Evolutionary conservation across 345 rosid genomes (phyloP).

Genomic region (Schrenkiella parvula): DNA sequence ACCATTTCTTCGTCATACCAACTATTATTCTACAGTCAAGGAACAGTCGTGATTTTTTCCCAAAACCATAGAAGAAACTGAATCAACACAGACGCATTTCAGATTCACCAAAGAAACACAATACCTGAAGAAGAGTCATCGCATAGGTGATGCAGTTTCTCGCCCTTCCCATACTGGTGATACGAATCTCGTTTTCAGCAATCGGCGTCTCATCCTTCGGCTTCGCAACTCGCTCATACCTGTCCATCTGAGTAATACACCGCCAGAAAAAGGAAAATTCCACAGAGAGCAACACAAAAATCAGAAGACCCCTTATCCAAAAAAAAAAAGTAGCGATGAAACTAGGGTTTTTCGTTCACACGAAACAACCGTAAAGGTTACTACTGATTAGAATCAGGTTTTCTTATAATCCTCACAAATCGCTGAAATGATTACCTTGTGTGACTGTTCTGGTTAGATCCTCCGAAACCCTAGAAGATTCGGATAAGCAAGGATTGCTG

Average conservation of each 20-base stretch:
- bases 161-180: conserved; percentile 83
- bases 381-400: neutral
- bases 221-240: conserved; percentile 76
- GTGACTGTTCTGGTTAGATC: conserved; percentile 16
- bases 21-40: neutral
- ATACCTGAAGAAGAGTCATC: conserved; percentile 76
- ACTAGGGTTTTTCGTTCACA: neutral
- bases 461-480: conserved; percentile 24
- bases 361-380: neutral
- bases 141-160: conserved; percentile 85
- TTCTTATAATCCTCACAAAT: neutral
- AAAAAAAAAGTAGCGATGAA: neutral
- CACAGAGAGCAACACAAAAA: neutral
- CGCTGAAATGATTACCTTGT: conserved; percentile 21
- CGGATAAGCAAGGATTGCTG: conserved; percentile 5
- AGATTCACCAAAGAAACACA: neutral
- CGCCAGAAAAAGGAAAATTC: neutral
- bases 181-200: conserved; percentile 87
- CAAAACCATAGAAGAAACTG: conserved; percentile 1
- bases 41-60: no score
- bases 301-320: neutral
- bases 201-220: conserved; percentile 67
- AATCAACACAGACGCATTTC: neutral
- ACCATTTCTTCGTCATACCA: conserved; percentile 11
- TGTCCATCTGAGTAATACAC: conserved; percentile 53